Conservation (phyloP, 768 basidiomycete genomes). For the Boletus pseudopeckii region DNA sequence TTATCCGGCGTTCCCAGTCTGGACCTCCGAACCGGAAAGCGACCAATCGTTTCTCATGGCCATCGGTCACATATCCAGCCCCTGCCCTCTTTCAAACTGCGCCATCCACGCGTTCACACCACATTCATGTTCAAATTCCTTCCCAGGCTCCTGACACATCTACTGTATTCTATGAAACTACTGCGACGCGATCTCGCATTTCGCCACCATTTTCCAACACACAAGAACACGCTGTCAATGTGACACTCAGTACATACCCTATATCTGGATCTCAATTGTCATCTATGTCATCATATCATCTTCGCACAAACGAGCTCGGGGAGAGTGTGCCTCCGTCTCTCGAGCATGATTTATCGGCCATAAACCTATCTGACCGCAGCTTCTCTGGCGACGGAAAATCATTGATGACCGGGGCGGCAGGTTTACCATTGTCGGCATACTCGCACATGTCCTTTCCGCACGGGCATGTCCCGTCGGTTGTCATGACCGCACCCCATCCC, state of each 20-base stretch:
- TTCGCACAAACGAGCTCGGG: slow-evolving; percentile 16
- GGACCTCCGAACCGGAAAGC: slow-evolving; percentile 38
- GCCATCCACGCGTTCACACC: slow-evolving; percentile 31
- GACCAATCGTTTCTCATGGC: slow-evolving; percentile 38
- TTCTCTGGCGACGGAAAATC: slow-evolving; percentile 7
- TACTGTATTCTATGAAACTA: slow-evolving; percentile 70
- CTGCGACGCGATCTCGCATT: slow-evolving; percentile 32
- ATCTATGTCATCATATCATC: slow-evolving; percentile 35
- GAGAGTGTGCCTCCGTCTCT: slow-evolving; percentile 15
- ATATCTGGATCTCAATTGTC: slow-evolving; percentile 30
- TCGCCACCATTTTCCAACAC: slow-evolving; percentile 15
- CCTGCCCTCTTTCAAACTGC: slow-evolving; percentile 49
- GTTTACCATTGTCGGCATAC: slow-evolving; percentile 13
- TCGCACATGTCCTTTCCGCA: slow-evolving; percentile 35
- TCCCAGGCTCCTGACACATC: slow-evolving; percentile 38
- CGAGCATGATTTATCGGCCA: slow-evolving; percentile 20
- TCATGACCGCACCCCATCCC: slow-evolving; percentile 41
- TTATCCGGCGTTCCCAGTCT: slow-evolving; percentile 42
- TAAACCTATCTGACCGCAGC: slow-evolving; percentile 18
- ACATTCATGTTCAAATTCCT: slow-evolving; percentile 28
- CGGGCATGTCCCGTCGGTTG: slow-evolving; percentile 46
- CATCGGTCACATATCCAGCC: slow-evolving; percentile 42
- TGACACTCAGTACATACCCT: slow-evolving; percentile 27
- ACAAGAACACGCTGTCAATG: slow-evolving; percentile 24
- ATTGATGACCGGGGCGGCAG: neutral